phyloP scores from a whole-genome alignment of 1,139 yeast genomes.

The Hyphopichia wangnamkhiaoensis region DNA sequence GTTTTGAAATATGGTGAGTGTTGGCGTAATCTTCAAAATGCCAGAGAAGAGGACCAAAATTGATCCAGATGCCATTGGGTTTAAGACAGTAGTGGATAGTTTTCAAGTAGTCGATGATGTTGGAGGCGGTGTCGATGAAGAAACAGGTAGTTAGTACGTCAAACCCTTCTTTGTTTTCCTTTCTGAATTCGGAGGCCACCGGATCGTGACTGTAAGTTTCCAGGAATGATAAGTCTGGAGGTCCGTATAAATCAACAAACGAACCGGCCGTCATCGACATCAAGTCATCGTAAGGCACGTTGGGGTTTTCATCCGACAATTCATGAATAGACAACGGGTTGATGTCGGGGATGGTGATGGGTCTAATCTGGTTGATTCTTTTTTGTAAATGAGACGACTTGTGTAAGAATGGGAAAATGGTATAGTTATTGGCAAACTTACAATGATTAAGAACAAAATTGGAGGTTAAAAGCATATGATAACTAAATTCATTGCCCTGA shows the following conservation, averaged over 20 bases:
- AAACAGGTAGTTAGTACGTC: conserved; percentile 70
- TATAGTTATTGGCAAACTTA: conserved; percentile 33
- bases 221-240: conserved; percentile 35
- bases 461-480: conserved; percentile 76
- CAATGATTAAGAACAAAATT: conserved; percentile 62
- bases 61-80: conserved; percentile 70
- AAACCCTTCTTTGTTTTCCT: conserved; percentile 35
- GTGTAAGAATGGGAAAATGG: conserved; percentile 58
- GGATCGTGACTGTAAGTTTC: conserved; percentile 40
- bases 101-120: conserved; percentile 67
- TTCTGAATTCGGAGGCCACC: conserved; percentile 43
- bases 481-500: conserved; percentile 86
- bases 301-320: conserved; percentile 29
- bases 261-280: conserved; percentile 84
- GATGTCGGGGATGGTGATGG: conserved; percentile 55
- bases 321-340: conserved; percentile 40
- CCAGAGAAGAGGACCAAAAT: conserved; percentile 86
- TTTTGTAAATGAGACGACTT: conserved; percentile 48
- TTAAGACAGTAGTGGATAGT: conserved; percentile 56
- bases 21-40: conserved; percentile 67
- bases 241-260: conserved; percentile 74
- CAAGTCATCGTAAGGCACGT: conserved; percentile 48
- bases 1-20: conserved; percentile 18
- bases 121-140: conserved; percentile 78
- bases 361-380: conserved; percentile 49